A percentile compares a stretch with the other conserved stretches of the same genome.
phyloP scores from a whole-genome alignment of 2,329 filamentous ascomycete species.

The Cytospora mali region DNA sequence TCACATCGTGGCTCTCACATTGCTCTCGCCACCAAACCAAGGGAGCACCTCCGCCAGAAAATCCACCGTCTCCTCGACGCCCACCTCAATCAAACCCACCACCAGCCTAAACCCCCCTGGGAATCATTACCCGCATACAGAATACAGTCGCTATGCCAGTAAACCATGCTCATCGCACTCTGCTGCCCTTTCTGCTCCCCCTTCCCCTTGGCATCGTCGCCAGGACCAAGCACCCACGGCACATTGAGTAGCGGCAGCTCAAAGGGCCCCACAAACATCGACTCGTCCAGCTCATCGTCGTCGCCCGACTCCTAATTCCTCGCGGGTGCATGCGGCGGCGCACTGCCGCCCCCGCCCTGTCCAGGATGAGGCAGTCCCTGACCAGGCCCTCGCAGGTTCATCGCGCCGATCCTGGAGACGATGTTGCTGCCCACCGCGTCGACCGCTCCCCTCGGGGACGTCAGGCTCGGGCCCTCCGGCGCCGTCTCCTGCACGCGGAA shows the following conservation, averaged over 20 bases:
- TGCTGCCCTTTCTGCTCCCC: neutral
- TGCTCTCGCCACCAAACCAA: neutral
- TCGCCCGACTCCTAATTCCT: constrained; percentile 1
- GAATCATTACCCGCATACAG: constrained; percentile 10
- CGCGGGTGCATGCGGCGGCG: constrained; percentile 7
- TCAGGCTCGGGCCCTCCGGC: constrained; percentile 75
- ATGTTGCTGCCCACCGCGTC: constrained; percentile 92
- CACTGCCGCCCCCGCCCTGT: constrained; percentile 1
- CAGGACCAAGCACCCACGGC: neutral
- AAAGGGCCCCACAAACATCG: neutral
- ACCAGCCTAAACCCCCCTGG: constrained; percentile 1
- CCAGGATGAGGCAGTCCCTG: constrained; percentile 9
- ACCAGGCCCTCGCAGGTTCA: constrained; percentile 64
- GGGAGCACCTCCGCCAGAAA: neutral
- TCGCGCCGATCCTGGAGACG: constrained; percentile 80
- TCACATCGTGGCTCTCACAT: neutral
- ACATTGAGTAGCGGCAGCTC: neutral
- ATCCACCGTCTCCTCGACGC: neutral
- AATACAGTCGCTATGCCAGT: constrained; percentile 12
- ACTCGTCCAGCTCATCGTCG: neutral
- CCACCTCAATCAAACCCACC: neutral
- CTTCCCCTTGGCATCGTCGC: neutral
- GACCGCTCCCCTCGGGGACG: constrained; percentile 85
- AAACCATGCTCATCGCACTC: constrained; percentile 1
- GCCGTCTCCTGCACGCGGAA: constrained; percentile 89